Conservation (phyloP, 345 rosid genomes). For the Hibiscus mutabilis region DNA sequence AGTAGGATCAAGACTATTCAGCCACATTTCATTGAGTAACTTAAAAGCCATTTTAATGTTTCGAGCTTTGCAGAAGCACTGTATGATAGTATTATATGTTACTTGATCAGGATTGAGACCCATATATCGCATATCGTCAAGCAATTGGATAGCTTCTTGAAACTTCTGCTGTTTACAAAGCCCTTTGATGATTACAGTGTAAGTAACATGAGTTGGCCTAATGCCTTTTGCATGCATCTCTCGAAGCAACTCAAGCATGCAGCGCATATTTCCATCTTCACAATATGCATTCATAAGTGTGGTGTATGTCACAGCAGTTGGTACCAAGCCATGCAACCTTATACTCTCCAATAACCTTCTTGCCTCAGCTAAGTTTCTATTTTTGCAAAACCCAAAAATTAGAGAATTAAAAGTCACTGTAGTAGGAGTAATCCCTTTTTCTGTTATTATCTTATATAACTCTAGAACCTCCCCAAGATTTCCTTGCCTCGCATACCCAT, state of each 20-base stretch:
- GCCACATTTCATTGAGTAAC: neutral
- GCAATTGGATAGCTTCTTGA: conserved; percentile 7
- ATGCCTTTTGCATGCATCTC: conserved; percentile 46
- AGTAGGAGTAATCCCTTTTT: conserved; percentile 33
- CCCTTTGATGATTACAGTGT: conserved; percentile 18
- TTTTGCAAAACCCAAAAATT: conserved; percentile 11
- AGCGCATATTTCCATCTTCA: conserved; percentile 32
- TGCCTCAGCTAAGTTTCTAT: conserved; percentile 9
- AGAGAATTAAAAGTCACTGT: conserved; percentile 12
- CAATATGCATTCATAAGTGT: conserved; percentile 68
- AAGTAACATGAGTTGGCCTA: conserved; percentile 47
- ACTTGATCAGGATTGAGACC: conserved; percentile 15
- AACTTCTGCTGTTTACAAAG: conserved; percentile 4
- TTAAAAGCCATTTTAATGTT: conserved; percentile 1
- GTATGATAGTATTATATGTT: conserved; percentile 9
- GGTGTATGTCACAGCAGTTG: conserved; percentile 26
- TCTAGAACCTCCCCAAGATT: conserved; percentile 41
- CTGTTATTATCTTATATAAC: conserved; percentile 31
- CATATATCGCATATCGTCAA: conserved; percentile 6
- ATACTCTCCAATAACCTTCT: conserved; percentile 2
- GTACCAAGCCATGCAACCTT: conserved; percentile 1
- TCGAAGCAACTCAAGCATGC: conserved; percentile 32
- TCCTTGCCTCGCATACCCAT: conserved; percentile 57
- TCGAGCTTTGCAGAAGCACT: conserved; percentile 8
- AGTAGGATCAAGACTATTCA: neutral